phyloP scores from a whole-genome alignment of 2,329 filamentous ascomycete species.

The Cytospora piceae region DNA sequence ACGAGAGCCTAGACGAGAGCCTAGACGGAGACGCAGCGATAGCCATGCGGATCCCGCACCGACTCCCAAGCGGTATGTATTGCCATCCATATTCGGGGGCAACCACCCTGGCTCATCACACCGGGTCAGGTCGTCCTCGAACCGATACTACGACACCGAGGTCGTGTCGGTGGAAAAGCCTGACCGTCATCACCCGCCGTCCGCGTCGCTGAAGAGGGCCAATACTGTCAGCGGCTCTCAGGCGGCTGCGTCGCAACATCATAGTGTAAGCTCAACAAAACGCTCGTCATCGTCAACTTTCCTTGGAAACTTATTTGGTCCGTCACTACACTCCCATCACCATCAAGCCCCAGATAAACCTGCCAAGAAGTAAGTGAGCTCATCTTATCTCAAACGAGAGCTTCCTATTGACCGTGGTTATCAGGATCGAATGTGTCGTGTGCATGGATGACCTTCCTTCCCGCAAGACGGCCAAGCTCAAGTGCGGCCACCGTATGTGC shows the following conservation, averaged over 20 bases:
- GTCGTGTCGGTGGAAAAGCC: slow-evolving; percentile 37
- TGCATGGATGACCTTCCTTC: slow-evolving; percentile 71
- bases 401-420: slow-evolving; percentile 28
- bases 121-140: slow-evolving; percentile 30
- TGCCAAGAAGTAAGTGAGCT: slow-evolving; percentile 34
- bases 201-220: slow-evolving; percentile 39
- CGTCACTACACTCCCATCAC: slow-evolving; percentile 32
- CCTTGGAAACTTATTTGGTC: slow-evolving; percentile 40
- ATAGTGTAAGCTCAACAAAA: slow-evolving; percentile 43
- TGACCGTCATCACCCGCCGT: slow-evolving; percentile 30
- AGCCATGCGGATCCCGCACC: slow-evolving; percentile 35
- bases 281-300: slow-evolving; percentile 42
- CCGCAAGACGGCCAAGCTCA: slow-evolving; percentile 69
- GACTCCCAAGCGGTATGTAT: slow-evolving; percentile 39
- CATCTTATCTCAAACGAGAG: slow-evolving; percentile 20
- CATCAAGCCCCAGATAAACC: slow-evolving; percentile 33
- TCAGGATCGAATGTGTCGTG: slow-evolving; percentile 71
- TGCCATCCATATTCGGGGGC: slow-evolving; percentile 11
- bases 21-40: slow-evolving; percentile 33
- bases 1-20: slow-evolving; percentile 33
- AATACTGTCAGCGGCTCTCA: slow-evolving; percentile 42
- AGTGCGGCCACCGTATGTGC: slow-evolving; percentile 83
- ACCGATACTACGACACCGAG: slow-evolving; percentile 39
- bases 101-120: slow-evolving; percentile 21
- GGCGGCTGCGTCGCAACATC: slow-evolving; percentile 38